Base-by-base conservation (phyloP, 805 yeast genomes). In the Pichia nakasei region DNA sequence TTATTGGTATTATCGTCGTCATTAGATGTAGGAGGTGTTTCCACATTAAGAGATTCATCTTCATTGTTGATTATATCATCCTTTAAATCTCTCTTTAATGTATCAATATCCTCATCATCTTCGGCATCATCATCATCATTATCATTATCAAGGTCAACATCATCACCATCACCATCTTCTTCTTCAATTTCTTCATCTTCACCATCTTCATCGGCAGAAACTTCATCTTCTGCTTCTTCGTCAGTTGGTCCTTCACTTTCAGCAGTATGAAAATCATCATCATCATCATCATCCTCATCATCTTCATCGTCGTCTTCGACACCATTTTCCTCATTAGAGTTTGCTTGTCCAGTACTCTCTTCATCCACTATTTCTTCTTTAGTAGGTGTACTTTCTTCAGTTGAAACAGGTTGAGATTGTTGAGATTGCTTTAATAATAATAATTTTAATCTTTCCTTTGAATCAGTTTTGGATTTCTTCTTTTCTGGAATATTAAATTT, bases 401-500 rank as follows among this genome's bases (percentile, higher is more conserved):
- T 17, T n/a, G n/a, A n/a, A n/a, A n/a, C n/a, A n/a, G n/a, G 36
- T 18, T 22, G 8, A 6, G 9, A 9, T 8, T 21, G 44, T 52
- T 5, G 53, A 48, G 52, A 46, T n/a, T 44, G 38, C 13, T 37
- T 21, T 5, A 48, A 22, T 21, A 48, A 35, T 22, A 48, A 9
- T 22, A 20, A 29, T n/a, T 46, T 48, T 22, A 48, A 22, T 43
- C 43, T 44, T 13, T 39, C 39, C 18, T 47, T 44, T 27, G 37
- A 26, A 38, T 44, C 41, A 5, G 24, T 32, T 3, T 26, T 43
- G 35, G 36, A 20, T 70, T 69, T 53, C 72, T 75, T 6, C 73
- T 67, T 49, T 73, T 58, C n/a, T 33, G 11, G 13, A 26, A 4
- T 22, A 24, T 8, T n/a, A n/a, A n/a, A n/a, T n/a, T n/a, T n/a